Percentiles rank a stretch among this genome's conserved stretches.
These are phyloP conservation scores for Alternaria sp. DNA, from an alignment of 2,329 filamentous ascomycete species.

Conservation along the genomic window DNA sequence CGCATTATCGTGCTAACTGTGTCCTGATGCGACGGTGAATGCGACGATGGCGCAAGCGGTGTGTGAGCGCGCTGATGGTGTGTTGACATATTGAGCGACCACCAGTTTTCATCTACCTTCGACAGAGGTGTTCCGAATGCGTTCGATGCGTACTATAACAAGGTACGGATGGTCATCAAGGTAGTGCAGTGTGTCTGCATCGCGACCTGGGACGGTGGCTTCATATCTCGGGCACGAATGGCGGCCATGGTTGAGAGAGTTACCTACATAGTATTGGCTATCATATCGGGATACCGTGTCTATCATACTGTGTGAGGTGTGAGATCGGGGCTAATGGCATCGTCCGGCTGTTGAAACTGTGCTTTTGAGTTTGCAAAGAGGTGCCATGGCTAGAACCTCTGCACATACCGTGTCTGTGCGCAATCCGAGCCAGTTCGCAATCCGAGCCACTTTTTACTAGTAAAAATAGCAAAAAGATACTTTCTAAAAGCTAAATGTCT, in stretches of 20 bases:
- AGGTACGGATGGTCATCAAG: background rate
- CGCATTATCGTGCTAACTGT: conserved; percentile 9
- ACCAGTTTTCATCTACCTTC: background rate
- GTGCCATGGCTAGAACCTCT: background rate
- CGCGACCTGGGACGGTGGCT: background rate
- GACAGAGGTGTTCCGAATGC: background rate
- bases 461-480: no score
- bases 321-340: background rate
- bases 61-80: background rate
- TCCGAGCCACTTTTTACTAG: no score
- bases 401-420: no score
- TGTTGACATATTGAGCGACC: background rate
- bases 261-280: background rate
- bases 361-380: background rate
- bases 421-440: no score
- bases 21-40: conserved; percentile 1
- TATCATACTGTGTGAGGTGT: background rate
- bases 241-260: background rate
- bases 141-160: background rate
- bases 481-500: no score
- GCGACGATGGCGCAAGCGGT: background rate
- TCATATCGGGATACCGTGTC: background rate
- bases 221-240: background rate
- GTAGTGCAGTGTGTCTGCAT: background rate
- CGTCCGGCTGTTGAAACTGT: background rate